phyloP scores from a whole-genome alignment of 129 eudicot genomes.

The Lactuca sativa region DNA sequence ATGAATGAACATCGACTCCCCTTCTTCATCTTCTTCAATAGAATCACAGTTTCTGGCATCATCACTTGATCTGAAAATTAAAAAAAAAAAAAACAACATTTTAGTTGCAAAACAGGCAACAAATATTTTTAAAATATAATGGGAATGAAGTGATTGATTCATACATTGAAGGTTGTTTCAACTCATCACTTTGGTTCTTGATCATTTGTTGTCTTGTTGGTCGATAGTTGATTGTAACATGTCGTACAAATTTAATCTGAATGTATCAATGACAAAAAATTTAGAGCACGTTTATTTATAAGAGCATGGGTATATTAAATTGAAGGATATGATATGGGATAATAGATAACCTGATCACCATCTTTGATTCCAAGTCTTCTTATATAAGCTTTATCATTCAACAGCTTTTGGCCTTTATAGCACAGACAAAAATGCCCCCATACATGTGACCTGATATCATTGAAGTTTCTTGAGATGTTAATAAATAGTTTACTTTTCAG shows the following conservation, averaged over 20 bases:
- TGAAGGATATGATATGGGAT: conserved; percentile 2
- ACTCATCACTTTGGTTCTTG: conserved; percentile 33
- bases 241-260: conserved; percentile 41
- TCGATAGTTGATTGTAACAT: conserved; percentile 35
- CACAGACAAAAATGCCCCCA: conserved; percentile 67
- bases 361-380: conserved; percentile 53
- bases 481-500: not conserved
- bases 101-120: not conserved
- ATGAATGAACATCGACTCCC: conserved; percentile 16
- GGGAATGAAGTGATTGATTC: conserved; percentile 10
- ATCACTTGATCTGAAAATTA: conserved; percentile 21
- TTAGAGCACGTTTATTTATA: not conserved
- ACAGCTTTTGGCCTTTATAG: conserved; percentile 50
- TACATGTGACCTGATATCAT: conserved; percentile 48
- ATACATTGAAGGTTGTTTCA: conserved; percentile 29
- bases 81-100: conserved; percentile 8
- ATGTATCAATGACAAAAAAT: not conserved
- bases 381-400: conserved; percentile 43
- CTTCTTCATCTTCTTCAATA: conserved; percentile 27
- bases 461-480: not conserved
- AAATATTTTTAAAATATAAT: not conserved
- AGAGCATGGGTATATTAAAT: not conserved
- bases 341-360: conserved; percentile 57
- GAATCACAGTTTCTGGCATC: conserved; percentile 16
- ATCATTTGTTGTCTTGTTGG: conserved; percentile 22